A percentile compares a stretch with the other conserved stretches of the same genome.
phyloP scores from a whole-genome alignment of 495 filamentous ascomycete genomes.

The Xylaria acuta region DNA sequence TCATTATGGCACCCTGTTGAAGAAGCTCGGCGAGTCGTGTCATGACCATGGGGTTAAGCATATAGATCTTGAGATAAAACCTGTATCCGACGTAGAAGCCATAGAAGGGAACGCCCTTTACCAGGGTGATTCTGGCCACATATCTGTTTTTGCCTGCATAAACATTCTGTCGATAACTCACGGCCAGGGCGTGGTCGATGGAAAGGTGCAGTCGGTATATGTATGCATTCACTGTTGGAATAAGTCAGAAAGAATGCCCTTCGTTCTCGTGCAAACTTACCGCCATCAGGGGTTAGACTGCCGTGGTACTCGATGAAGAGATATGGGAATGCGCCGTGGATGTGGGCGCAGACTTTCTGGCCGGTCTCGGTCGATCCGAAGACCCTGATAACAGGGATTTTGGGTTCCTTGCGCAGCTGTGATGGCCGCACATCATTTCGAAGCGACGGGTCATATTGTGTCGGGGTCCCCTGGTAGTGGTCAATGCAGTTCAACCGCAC shows the following conservation, averaged over 20 bases:
- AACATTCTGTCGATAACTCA: slow-evolving; percentile 78
- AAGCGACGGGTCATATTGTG: slow-evolving; percentile 81
- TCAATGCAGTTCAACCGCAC: slow-evolving; percentile 95
- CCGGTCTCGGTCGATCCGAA: slow-evolving; percentile 96
- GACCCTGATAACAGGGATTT: slow-evolving; percentile 85
- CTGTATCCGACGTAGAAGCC: slow-evolving; percentile 92
- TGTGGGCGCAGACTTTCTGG: slow-evolving; percentile 94
- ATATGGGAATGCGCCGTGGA: slow-evolving; percentile 96
- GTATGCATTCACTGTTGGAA: slow-evolving; percentile 66
- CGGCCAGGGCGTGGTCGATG: slow-evolving; percentile 83
- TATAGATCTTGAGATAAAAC: slow-evolving; percentile 92
- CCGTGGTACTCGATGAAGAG: slow-evolving; percentile 88
- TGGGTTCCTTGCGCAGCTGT: slow-evolving; percentile 64
- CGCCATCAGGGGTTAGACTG: slow-evolving; percentile 66
- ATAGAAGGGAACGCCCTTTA: slow-evolving; percentile 95
- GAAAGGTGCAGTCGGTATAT: slow-evolving; percentile 75
- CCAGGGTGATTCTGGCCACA: slow-evolving; percentile 87
- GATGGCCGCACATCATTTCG: slow-evolving; percentile 60
- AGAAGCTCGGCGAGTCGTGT: slow-evolving; percentile 83
- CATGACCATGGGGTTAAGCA: slow-evolving; percentile 83
- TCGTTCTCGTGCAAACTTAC: slow-evolving; percentile 50
- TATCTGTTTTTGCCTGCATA: slow-evolving; percentile 71
- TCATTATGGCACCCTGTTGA: slow-evolving; percentile 84
- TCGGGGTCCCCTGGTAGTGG: slow-evolving; percentile 81
- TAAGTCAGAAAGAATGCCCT: not conserved